phyloP scores from a whole-genome alignment of 208 protist species.

The Trypanosoma lewisi region DNA sequence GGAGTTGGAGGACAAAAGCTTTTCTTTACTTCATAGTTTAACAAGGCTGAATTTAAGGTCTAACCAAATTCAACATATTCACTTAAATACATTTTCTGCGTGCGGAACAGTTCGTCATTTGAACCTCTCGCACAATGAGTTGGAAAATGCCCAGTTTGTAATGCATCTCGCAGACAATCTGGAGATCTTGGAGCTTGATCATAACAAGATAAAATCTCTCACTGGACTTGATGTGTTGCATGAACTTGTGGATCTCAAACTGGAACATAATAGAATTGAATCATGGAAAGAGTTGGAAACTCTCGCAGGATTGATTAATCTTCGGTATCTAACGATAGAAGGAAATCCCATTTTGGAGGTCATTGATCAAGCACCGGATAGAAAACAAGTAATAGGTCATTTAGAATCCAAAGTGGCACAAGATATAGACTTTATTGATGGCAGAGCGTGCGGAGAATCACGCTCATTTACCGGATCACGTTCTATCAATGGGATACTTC shows the following conservation, averaged over 20 bases:
- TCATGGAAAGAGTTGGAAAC: slow-evolving; percentile 32
- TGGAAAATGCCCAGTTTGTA: slow-evolving; percentile 45
- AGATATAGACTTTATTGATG: slow-evolving; percentile 22
- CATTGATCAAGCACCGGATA: not conserved
- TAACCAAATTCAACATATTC: slow-evolving; percentile 47
- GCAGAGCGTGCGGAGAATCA: not conserved
- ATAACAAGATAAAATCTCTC: slow-evolving; percentile 50
- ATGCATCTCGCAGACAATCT: slow-evolving; percentile 44
- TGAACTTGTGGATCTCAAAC: slow-evolving; percentile 35
- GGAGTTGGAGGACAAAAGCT: slow-evolving; percentile 27
- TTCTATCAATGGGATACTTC: slow-evolving; percentile 1
- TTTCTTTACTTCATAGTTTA: slow-evolving; percentile 31
- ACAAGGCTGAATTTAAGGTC: slow-evolving; percentile 41
- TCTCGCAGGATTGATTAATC: slow-evolving; percentile 23
- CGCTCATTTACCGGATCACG: not conserved
- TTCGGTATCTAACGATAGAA: slow-evolving; percentile 37
- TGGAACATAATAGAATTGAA: slow-evolving; percentile 43
- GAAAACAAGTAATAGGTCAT: not conserved
- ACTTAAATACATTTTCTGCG: slow-evolving; percentile 46
- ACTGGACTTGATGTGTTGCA: slow-evolving; percentile 31
- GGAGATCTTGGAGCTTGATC: slow-evolving; percentile 50
- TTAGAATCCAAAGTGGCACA: not conserved
- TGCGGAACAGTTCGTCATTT: slow-evolving; percentile 44
- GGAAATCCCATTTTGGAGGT: slow-evolving; percentile 38
- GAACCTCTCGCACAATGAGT: slow-evolving; percentile 56